Evolutionary conservation across 495 filamentous ascomycete genomes (phyloP), one percentile per base, ranked within the genome.

Genomic region (Penicillium pancosmium): DNA sequence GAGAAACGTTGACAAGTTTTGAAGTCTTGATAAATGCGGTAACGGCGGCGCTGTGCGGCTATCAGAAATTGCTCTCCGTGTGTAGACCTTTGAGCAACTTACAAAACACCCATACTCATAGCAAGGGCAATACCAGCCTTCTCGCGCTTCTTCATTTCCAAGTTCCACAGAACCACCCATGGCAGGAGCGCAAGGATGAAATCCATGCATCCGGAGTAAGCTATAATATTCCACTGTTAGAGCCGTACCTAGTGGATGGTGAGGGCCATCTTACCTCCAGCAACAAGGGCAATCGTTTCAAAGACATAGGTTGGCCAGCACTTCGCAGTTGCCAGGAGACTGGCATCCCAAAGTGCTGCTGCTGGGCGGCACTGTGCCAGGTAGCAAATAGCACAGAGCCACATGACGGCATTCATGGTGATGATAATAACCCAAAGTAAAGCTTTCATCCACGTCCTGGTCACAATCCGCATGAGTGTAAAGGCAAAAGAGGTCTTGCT

Each of bases 51-150:
- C 59, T 68, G 6, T 9, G 10, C 5, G 6, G 9, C 8, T 3
- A 10, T 51, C 6, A 57, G 23, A 38, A 9, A 16, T 5, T 16
- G 16, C 13, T 31, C 10, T 41, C 33, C 31, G 1, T 12, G 49
- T 13, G 27, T 25, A 5, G 1, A 10, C 1, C 18, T 23, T 38
- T 31, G 5, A 11, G 38, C 11, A 19, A 52, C 65, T 49, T 64
- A 64, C 65, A 65, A 62, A 33, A 64, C 23, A 43, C 65, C 65
- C 59, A 68, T 51, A 16, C 65, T 68, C 65, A 68, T 68, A 13
- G 65, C 65, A 11, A 65, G 10, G 1, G 65, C 65, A 19, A 68
- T 64, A 33, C 59, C 65, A 8, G 55, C 23, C 49, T 68, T 65
- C 48, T 64, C 65, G 7, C 62, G 60, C 38, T 55, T 59, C 50